A percentile compares a stretch with the other conserved stretches of the same genome.
Evolutionary conservation across 441 rosid genomes (phyloP).

Genomic region (Gossypium trilobum): DNA sequence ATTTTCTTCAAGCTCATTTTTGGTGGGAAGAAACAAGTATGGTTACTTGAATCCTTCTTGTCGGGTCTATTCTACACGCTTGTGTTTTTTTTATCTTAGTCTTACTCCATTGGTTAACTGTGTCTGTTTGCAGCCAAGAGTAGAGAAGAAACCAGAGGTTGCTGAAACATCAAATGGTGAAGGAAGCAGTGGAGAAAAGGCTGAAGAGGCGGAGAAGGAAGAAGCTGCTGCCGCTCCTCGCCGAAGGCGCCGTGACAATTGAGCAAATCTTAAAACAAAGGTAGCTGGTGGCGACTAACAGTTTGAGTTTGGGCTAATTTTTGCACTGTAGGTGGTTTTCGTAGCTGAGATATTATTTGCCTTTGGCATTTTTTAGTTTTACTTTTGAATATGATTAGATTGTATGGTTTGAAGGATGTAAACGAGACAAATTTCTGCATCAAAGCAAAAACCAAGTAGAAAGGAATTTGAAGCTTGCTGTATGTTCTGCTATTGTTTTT

Average conservation of each 20-base stretch:
- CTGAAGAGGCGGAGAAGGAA: conserved; percentile 45
- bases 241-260: conserved; percentile 63
- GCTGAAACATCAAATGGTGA: conserved; percentile 39
- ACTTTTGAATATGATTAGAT: conserved; percentile 12
- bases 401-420: conserved; percentile 29
- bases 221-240: conserved; percentile 46
- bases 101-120: not conserved
- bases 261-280: not conserved
- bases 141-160: conserved; percentile 38
- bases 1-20: conserved; percentile 45
- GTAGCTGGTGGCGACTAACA: not conserved
- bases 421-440: conserved; percentile 21
- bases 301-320: conserved; percentile 30
- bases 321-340: conserved; percentile 21
- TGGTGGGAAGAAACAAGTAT: conserved; percentile 71
- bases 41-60: not conserved
- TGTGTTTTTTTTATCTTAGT: not conserved
- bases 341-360: conserved; percentile 26
- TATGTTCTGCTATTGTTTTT: not conserved
- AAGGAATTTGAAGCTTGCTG: not conserved
- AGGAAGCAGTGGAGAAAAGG: conserved; percentile 36
- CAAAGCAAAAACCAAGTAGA: not conserved
- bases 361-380: conserved; percentile 8
- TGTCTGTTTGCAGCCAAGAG: conserved; percentile 28
- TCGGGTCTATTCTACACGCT: not conserved